These are phyloP conservation scores for Ceratopteris richardii DNA, from an alignment of 75 land plant species.

Conservation along the genomic window DNA sequence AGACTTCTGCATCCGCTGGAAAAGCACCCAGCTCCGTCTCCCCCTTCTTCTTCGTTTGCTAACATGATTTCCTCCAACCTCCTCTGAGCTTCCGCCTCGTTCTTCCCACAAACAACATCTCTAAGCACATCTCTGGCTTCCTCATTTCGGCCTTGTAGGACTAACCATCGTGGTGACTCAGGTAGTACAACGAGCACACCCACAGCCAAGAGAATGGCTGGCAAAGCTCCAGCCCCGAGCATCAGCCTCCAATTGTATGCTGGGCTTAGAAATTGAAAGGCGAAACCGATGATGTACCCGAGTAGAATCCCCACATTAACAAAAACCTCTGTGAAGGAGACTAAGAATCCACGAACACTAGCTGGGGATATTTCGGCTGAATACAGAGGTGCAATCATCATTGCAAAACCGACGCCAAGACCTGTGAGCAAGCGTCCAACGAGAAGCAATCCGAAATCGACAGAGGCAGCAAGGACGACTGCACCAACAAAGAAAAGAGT, in stretches of 20 bases:
- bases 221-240: slow-evolving; percentile 68
- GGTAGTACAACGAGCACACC: slow-evolving; percentile 51
- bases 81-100: slow-evolving; percentile 36
- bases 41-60: slow-evolving; percentile 24
- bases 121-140: slow-evolving; percentile 53
- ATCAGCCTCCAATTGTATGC: slow-evolving; percentile 58
- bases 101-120: background rate
- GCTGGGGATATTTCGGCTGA: slow-evolving; percentile 68
- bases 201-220: slow-evolving; percentile 48
- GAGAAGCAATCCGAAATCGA: slow-evolving; percentile 21
- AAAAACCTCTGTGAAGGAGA: slow-evolving; percentile 67
- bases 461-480: no score
- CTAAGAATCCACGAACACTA: slow-evolving; percentile 43
- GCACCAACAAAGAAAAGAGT: no score
- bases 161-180: slow-evolving; percentile 72
- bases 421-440: slow-evolving; percentile 58
- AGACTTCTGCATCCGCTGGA: background rate
- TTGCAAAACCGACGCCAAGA: slow-evolving; percentile 62
- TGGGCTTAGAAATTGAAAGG: slow-evolving; percentile 33
- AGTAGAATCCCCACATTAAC: slow-evolving; percentile 61
- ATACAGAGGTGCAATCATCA: slow-evolving; percentile 76
- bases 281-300: slow-evolving; percentile 58
- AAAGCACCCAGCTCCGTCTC: background rate
- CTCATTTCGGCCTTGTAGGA: slow-evolving; percentile 45
- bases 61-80: slow-evolving; percentile 47